Conservation (phyloP, 1,139 yeast species). For the Debaryomyces sp. region DNA sequence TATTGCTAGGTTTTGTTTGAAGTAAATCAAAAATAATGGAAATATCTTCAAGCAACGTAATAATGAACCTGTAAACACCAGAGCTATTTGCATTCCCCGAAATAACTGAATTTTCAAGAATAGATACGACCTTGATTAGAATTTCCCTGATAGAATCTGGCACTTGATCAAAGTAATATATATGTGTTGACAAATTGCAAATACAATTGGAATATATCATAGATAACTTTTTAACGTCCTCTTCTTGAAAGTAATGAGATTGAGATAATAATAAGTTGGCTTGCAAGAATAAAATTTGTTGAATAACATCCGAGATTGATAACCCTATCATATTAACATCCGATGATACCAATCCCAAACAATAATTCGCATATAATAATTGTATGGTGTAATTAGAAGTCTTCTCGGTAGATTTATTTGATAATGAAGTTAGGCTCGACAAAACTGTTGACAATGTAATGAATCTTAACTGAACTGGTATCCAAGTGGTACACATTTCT, state of each 20-base stretch:
- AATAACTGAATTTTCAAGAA: constrained; percentile 26
- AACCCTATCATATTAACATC: constrained; percentile 86
- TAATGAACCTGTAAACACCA: constrained; percentile 27
- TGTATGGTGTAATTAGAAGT: constrained; percentile 40
- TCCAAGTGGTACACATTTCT: constrained; percentile 71
- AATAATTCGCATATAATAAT: constrained; percentile 50
- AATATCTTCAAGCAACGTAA: constrained; percentile 36
- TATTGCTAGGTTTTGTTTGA: constrained; percentile 33
- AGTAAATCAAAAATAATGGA: constrained; percentile 35
- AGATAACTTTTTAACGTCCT: constrained; percentile 29
- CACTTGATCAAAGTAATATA: constrained; percentile 77
- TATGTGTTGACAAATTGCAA: constrained; percentile 67
- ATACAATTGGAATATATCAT: constrained; percentile 49
- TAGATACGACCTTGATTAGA: constrained; percentile 40
- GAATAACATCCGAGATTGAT: constrained; percentile 80
- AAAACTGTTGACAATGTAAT: constrained; percentile 56
- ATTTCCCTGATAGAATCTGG: constrained; percentile 72
- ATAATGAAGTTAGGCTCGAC: constrained; percentile 26
- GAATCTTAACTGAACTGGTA: constrained; percentile 88
- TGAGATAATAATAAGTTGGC: constrained; percentile 41
- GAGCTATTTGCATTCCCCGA: constrained; percentile 17
- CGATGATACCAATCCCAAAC: constrained; percentile 73
- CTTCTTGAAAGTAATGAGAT: constrained; percentile 21
- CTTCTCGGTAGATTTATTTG: constrained; percentile 23
- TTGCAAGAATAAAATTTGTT: constrained; percentile 64